phyloP scores from a whole-genome alignment of 2,329 filamentous ascomycete species.

The Fusarium verticillioides region DNA sequence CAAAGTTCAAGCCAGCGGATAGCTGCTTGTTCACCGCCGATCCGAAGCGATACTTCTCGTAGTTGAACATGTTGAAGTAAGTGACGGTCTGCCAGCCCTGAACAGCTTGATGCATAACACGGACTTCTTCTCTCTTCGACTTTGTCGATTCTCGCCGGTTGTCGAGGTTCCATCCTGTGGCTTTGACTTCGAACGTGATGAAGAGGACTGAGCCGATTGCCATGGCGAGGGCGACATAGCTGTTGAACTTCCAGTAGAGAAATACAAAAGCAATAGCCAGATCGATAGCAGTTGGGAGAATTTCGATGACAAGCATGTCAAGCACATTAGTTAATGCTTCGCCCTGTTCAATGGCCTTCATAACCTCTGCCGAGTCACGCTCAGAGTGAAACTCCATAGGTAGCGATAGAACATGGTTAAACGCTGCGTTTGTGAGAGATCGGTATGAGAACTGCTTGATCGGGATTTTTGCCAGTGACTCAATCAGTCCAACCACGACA shows the following conservation, averaged over 20 bases:
- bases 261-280: constrained; percentile 69
- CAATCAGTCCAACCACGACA: constrained; percentile 23
- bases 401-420: constrained; percentile 74
- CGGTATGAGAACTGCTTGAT: constrained; percentile 58
- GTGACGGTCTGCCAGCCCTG: constrained; percentile 69
- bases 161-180: constrained; percentile 52
- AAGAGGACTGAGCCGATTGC: constrained; percentile 33
- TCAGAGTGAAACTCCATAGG: constrained; percentile 77
- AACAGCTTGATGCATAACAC: constrained; percentile 67
- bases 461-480: constrained; percentile 47
- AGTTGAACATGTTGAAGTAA: constrained; percentile 53
- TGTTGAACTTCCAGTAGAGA: constrained; percentile 70
- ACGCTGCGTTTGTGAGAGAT: constrained; percentile 68
- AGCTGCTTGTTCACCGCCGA: constrained; percentile 43
- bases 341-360: constrained; percentile 73
- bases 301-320: constrained; percentile 67
- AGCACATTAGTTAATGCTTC: constrained; percentile 68
- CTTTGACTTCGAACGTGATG: constrained; percentile 43
- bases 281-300: constrained; percentile 72
- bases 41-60: constrained; percentile 45
- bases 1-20: constrained; percentile 34
- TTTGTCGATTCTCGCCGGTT: constrained; percentile 53
- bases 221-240: constrained; percentile 62
- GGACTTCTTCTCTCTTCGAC: constrained; percentile 59
- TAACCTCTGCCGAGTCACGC: constrained; percentile 72